Conservation (phyloP, 352 stramenopile genomes). For the Globisporangium carolinianum region DNA sequence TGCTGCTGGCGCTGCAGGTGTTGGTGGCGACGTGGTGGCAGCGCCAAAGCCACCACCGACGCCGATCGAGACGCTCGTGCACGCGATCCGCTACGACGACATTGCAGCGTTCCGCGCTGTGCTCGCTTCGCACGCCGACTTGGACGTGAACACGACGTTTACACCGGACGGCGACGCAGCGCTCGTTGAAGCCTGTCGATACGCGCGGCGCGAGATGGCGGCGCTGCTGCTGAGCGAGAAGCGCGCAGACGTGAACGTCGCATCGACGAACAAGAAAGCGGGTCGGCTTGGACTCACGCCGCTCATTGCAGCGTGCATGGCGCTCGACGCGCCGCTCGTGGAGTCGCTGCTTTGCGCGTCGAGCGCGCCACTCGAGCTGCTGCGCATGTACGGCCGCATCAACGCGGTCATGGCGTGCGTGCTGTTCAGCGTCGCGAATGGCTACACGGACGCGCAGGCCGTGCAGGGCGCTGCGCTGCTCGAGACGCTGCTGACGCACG, state of each 20-base stretch:
- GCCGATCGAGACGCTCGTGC: slow-evolving; percentile 11
- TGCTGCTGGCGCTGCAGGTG: background rate
- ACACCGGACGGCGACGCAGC: slow-evolving; percentile 28
- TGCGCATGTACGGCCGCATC: slow-evolving; percentile 33
- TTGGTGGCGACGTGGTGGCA: background rate
- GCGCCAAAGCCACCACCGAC: background rate
- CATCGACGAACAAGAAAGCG: slow-evolving; percentile 21
- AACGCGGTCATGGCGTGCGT: slow-evolving; percentile 32
- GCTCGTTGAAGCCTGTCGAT: slow-evolving; percentile 56
- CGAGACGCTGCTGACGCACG: slow-evolving; percentile 27
- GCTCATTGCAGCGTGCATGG: slow-evolving; percentile 50
- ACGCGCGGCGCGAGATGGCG: slow-evolving; percentile 35
- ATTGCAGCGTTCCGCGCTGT: slow-evolving; percentile 7
- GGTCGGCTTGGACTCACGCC: slow-evolving; percentile 37
- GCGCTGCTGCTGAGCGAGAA: slow-evolving; percentile 19
- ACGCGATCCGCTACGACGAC: slow-evolving; percentile 10
- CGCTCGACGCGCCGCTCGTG: slow-evolving; percentile 34
- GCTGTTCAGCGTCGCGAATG: slow-evolving; percentile 50
- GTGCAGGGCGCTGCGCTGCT: slow-evolving; percentile 29
- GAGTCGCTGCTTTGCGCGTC: slow-evolving; percentile 22
- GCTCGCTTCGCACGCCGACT: slow-evolving; percentile 2
- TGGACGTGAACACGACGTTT: slow-evolving; percentile 32
- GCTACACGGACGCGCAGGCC: slow-evolving; percentile 38
- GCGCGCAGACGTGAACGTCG: slow-evolving; percentile 30
- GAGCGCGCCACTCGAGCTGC: slow-evolving; percentile 18